phyloP scores from a whole-genome alignment of 1,284 basidiomycete genomes.

The Sanghuangporus sanghuang region DNA sequence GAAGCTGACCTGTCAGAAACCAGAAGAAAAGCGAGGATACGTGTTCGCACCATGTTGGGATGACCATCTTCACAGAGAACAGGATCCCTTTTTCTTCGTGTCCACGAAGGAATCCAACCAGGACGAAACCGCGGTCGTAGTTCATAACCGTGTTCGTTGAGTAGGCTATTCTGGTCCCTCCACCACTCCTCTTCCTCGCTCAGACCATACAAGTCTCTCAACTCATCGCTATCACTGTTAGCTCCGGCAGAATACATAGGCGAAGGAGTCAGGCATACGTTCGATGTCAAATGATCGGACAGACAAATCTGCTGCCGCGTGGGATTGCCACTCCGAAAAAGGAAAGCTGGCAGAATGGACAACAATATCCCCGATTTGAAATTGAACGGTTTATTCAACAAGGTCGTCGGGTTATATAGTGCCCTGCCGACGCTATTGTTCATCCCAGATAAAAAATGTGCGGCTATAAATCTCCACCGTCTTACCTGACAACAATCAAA shows the following conservation, averaged over 20 bases:
- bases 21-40: neutral
- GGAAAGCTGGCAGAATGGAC: neutral
- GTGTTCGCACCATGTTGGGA: neutral
- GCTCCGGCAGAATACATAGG: neutral
- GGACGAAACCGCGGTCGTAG: constrained; percentile 21
- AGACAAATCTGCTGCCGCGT: neutral
- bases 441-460: too few species aligned
- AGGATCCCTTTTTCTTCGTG: neutral
- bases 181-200: neutral
- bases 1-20: neutral
- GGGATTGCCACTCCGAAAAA: neutral
- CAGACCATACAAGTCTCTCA: too few species aligned
- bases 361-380: too few species aligned
- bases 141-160: constrained; percentile 16
- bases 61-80: constrained; percentile 19
- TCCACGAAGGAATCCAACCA: constrained; percentile 23
- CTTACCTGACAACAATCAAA: too few species aligned
- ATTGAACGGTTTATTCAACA: too few species aligned
- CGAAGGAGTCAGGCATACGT: neutral
- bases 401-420: too few species aligned
- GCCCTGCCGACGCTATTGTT: too few species aligned
- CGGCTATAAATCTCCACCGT: too few species aligned
- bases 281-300: neutral
- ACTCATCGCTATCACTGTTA: neutral
- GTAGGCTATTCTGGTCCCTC: neutral